Evolutionary conservation across 129 eudicot genomes (phyloP), one percentile per base, ranked within the genome.

Genomic region (Flaveria sonorensis): DNA sequence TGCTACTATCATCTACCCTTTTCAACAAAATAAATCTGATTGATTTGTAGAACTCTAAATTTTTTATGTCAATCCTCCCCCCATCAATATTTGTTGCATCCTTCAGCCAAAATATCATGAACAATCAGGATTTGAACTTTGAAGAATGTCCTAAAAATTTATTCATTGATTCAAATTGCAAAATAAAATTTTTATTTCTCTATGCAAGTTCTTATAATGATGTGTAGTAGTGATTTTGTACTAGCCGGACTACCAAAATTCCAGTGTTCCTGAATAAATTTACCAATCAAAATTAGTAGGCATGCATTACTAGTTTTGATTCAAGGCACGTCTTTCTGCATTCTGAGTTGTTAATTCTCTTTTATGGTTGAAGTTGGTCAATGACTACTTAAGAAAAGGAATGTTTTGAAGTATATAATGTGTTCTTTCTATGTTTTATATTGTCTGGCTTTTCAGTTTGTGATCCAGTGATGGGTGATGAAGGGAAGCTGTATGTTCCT

Each of bases 401-500:
- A 19, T 20, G 68, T 43, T 60, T 7, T 68, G 12, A 14, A 40
- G 28, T 68, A 32, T 18, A 21, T 68, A 65, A 62, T 70, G 72
- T 84, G n/a, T 75, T 60, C 47, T 57, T 62, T 57, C 48, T 61
- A 47, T 77, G 21, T 20, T 43, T 20, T 72, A 52, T 32, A 24
- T 61, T 80, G 64, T 68, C 28, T 73, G 62, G 36, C 48, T 70
- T 79, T 40, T 61, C 85, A 94, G 98, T 94, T 80, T 94, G 98
- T 89, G 98, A 94, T 89, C 98, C 98, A 73, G 98, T 94, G 51
- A 75, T 94, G 88, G 98, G 98, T 39, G 98, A 94, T 85, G 96
- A 94, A 83, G 98, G 98, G 80, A 91, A 91, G 88, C 90, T 94
- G 81, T 94, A 94, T 81, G 96, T 94, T 70, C 96, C 96, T 68